Evolutionary conservation across 176 grass and related monocot genomes (phyloP).

Genomic region (Areca catechu): DNA sequence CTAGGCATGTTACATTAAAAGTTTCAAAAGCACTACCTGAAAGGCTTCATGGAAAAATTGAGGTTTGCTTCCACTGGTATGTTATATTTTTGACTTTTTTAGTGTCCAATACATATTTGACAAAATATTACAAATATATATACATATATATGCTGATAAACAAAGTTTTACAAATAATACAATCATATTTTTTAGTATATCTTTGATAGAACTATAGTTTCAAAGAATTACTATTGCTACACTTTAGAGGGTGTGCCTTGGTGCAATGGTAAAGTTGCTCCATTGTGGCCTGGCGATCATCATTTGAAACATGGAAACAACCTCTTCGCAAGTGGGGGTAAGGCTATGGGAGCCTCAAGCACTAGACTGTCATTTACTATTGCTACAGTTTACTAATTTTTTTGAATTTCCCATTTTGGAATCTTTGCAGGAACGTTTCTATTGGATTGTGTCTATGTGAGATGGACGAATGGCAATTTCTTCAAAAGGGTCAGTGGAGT

Average conservation of each 20-base stretch:
- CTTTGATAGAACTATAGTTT: conserved; percentile 10
- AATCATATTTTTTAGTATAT: background rate
- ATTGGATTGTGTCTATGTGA: conserved; percentile 56
- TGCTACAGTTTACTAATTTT: background rate
- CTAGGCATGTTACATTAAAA: conserved; percentile 47
- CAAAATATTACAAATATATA: no score
- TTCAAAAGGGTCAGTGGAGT: conserved; percentile 64
- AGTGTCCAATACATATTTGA: no score
- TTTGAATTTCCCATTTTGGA: no score
- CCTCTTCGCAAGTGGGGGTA: no score
- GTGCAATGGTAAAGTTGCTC: no score
- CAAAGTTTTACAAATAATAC: background rate
- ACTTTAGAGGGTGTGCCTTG: background rate
- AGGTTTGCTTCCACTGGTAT: conserved; percentile 87
- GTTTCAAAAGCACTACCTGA: conserved; percentile 53
- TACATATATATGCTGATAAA: background rate
- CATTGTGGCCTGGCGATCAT: no score
- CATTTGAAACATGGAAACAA: no score
- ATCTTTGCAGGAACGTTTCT: conserved; percentile 52
- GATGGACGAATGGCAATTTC: conserved; percentile 49
- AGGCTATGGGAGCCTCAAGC: no score
- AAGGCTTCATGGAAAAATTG: conserved; percentile 54
- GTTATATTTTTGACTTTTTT: background rate
- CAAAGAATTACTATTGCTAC: conserved; percentile 3
- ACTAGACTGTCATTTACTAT: background rate